phyloP scores from a whole-genome alignment of 169 alveolate genomes.

The Cryptosporidium muris region DNA sequence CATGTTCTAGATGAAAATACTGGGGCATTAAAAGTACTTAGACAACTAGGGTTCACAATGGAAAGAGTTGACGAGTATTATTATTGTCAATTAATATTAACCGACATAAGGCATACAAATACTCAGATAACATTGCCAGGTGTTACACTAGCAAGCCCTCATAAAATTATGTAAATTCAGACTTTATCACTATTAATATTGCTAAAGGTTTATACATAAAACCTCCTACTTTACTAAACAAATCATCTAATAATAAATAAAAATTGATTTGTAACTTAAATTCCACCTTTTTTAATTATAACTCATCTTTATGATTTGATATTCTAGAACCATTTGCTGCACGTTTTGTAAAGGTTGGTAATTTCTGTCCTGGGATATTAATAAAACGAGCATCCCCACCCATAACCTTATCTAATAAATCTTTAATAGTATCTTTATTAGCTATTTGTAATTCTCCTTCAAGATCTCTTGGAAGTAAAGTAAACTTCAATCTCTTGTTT shows the following conservation, averaged over 20 bases:
- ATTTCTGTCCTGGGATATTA: slow-evolving; percentile 78
- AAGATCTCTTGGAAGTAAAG: slow-evolving; percentile 70
- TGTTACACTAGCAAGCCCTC: no score
- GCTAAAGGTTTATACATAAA: neutral
- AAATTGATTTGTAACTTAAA: neutral
- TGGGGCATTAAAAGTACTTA: no score
- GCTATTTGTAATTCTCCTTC: slow-evolving; percentile 78
- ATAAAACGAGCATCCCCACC: slow-evolving; percentile 87
- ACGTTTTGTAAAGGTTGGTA: slow-evolving; percentile 78
- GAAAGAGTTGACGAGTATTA: no score
- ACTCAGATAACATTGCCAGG: no score
- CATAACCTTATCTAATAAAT: slow-evolving; percentile 82
- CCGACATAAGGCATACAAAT: no score
- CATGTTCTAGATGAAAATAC: no score
- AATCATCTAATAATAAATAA: neutral
- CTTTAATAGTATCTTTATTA: slow-evolving; percentile 78
- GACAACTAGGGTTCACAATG: no score
- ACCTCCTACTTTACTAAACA: neutral
- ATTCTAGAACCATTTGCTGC: neutral
- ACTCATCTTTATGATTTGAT: slow-evolving; percentile 25
- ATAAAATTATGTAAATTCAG: neutral
- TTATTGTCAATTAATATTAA: no score
- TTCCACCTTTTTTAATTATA: slow-evolving; percentile 3
- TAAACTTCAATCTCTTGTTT: slow-evolving; percentile 80
- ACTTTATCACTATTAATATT: neutral